Conservation (phyloP, 192 early-diverging fungal genomes). For the Backusella tarrabulga region DNA sequence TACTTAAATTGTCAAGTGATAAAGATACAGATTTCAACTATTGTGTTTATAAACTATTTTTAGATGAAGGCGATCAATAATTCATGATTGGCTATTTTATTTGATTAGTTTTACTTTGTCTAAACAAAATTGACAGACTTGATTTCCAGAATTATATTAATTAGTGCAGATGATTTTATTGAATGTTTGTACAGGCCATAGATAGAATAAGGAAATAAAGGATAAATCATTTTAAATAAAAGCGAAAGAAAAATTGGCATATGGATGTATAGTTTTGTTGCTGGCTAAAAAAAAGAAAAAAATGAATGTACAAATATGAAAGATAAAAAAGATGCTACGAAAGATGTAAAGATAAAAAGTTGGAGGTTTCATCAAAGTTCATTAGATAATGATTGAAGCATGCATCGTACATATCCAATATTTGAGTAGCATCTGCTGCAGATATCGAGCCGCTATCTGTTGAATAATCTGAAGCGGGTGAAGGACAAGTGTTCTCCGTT, state of each 20-base stretch:
- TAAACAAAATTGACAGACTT: neutral
- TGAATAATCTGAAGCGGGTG: conserved; percentile 7
- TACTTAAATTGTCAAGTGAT: neutral
- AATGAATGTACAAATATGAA: neutral
- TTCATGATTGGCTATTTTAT: neutral
- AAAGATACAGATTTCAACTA: neutral
- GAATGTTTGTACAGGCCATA: neutral
- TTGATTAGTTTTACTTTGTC: neutral
- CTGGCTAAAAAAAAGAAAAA: neutral
- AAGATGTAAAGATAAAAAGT: neutral
- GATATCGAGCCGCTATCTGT: neutral
- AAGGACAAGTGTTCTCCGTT: conserved; percentile 1
- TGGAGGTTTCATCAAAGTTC: neutral
- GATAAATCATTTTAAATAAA: neutral
- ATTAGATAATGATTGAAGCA: neutral
- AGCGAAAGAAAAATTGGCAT: neutral
- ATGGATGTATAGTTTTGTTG: neutral
- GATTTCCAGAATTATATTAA: neutral
- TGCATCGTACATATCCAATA: neutral
- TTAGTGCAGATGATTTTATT: neutral
- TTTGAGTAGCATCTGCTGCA: conserved; percentile 1
- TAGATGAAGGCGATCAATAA: neutral
- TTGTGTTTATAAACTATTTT: neutral
- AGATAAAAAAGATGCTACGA: neutral
- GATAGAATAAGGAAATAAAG: neutral